Percentiles rank a stretch among this genome's conserved stretches.
Conservation (phyloP, 2,329 filamentous ascomycete genomes). For the Pseudopyrenochaeta lycopersici region DNA sequence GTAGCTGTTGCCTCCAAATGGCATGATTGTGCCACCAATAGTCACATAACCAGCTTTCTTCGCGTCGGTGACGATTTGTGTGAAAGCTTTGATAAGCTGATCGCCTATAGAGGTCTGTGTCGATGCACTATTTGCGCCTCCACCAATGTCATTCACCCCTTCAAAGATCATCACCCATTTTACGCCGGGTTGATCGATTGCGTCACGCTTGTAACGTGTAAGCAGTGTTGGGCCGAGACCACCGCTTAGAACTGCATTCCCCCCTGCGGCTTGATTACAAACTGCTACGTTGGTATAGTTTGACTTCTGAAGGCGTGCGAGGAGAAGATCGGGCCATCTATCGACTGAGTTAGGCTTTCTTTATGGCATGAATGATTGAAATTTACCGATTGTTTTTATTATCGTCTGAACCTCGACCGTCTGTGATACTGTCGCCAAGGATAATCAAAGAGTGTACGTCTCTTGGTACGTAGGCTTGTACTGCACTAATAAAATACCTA, state of each 20-base stretch:
- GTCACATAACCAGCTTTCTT: constrained; percentile 52
- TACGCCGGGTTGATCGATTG: constrained; percentile 65
- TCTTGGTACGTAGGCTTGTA: constrained; percentile 63
- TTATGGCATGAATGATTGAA: constrained; percentile 34
- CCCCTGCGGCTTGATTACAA: constrained; percentile 72
- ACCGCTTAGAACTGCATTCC: constrained; percentile 70
- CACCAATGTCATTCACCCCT: constrained; percentile 71
- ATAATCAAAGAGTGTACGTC: constrained; percentile 60
- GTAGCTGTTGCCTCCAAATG: constrained; percentile 60
- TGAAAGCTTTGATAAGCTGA: constrained; percentile 64
- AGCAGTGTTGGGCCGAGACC: constrained; percentile 70
- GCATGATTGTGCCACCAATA: constrained; percentile 72
- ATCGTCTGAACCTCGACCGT: constrained; percentile 63
- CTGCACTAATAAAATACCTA: constrained; percentile 65
- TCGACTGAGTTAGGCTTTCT: constrained; percentile 61
- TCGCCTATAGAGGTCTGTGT: constrained; percentile 61
- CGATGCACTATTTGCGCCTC: constrained; percentile 53
- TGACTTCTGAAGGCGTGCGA: constrained; percentile 55
- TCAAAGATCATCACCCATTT: constrained; percentile 72
- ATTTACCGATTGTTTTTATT: constrained; percentile 42
- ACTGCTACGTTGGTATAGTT: constrained; percentile 62
- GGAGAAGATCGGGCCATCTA: constrained; percentile 51
- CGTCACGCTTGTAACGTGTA: constrained; percentile 69
- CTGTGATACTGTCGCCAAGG: constrained; percentile 72
- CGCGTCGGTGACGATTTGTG: constrained; percentile 62